These are phyloP conservation scores for Proliferodiscus dingleyae DNA, from an alignment of 2,329 filamentous ascomycete species.

Conservation along the genomic window DNA sequence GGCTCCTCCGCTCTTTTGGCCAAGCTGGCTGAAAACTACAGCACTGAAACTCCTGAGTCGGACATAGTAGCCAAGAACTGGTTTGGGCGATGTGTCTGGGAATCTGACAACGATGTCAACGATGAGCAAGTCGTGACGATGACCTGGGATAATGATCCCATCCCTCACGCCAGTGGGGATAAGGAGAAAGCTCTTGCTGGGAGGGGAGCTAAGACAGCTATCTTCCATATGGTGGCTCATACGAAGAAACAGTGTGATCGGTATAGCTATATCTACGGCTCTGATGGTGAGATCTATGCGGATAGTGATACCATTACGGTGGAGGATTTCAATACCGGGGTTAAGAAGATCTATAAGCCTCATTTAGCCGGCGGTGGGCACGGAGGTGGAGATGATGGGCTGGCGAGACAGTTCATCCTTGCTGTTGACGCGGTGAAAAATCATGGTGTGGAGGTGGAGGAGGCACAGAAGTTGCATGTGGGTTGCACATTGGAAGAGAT, in stretches of 20 bases:
- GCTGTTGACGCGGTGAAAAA: slow-evolving; percentile 79
- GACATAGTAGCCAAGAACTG: slow-evolving; percentile 55
- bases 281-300: slow-evolving; percentile 78
- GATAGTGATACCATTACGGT: slow-evolving; percentile 74
- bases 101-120: slow-evolving; percentile 86
- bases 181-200: slow-evolving; percentile 25
- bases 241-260: slow-evolving; percentile 84
- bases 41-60: slow-evolving; percentile 41
- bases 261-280: slow-evolving; percentile 81
- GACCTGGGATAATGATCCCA: slow-evolving; percentile 71
- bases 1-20: slow-evolving; percentile 42
- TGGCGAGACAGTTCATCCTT: slow-evolving; percentile 75
- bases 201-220: slow-evolving; percentile 73
- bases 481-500: slow-evolving; percentile 83
- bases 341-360: slow-evolving; percentile 51
- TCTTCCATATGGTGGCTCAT: slow-evolving; percentile 91
- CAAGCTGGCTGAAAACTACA: slow-evolving; percentile 48
- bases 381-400: slow-evolving; percentile 74
- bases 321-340: slow-evolving; percentile 62
- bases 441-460: slow-evolving; percentile 56
- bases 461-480: slow-evolving; percentile 70
- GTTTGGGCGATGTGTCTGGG: slow-evolving; percentile 96
- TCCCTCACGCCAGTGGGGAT: slow-evolving; percentile 23
- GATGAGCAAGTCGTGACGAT: slow-evolving; percentile 91
- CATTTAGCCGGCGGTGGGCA: slow-evolving; percentile 57